Base-by-base conservation (phyloP, 768 basidiomycete genomes). In the Hemileccinum impolitum region DNA sequence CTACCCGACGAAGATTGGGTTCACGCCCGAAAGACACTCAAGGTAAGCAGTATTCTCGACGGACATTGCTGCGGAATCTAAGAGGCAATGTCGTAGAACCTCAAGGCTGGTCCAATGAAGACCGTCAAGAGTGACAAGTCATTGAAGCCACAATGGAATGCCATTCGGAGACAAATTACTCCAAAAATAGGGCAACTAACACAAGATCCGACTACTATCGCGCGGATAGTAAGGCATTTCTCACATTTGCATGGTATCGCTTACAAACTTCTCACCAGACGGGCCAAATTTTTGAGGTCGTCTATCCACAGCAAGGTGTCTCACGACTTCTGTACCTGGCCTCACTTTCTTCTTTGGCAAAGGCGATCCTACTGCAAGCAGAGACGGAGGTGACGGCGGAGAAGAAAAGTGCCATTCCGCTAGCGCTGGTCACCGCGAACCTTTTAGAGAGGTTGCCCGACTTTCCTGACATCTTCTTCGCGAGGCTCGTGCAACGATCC, bases 301-400 rank as follows among this genome's bases (percentile, higher is more conserved):
- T 81, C 38, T 51, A 57, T 21, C 69, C 74, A 11, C 51, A 58
- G 12, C 59, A 61, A 17, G 57, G 55, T 0, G 56, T 62, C 47
- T 62, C 66, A 12, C 53, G 56, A 32, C 55, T 64, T n/a, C 70
- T 88, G 45, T 94, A 93, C 64, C 66, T 75, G 40, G 89, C 91
- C 43, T 76, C 87, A 18, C 79, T 94, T 39, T 94, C 90, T 18
- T 87, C 93, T n/a, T 79, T 97, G 35, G 75, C 91, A 40, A 97
- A 98, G 63, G 74, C 83, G 15, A 84, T 98, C 52, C 76, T 97
- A 38, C 76, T 89, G 30, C 95, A 97, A 71, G 94, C 94, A 15
- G 94, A 96, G 71, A 87, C 85, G 0, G 95, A 98, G 67, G 90
- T 95, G 9, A 82, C 87, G 1, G 93, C 94, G 3, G 90, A 94